phyloP scores from a whole-genome alignment of 2,329 filamentous ascomycete genomes.

The Apiospora phragmitis region DNA sequence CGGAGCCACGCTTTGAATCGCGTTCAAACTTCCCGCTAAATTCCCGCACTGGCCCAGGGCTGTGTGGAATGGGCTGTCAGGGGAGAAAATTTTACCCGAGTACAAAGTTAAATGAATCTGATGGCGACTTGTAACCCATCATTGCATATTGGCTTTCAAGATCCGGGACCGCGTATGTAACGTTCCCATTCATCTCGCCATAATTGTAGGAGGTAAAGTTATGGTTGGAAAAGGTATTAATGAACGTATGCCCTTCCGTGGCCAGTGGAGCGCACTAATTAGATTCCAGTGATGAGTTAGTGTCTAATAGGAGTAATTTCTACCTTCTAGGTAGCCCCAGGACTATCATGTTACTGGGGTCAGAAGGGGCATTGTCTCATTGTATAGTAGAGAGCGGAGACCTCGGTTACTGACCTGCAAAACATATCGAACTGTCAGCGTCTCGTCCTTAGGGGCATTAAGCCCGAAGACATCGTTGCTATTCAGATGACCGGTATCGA shows the following conservation, averaged over 20 bases:
- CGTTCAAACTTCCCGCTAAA: not conserved
- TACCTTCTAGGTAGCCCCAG: too few species aligned
- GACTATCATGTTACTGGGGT: too few species aligned
- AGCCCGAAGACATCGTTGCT: constrained; percentile 19
- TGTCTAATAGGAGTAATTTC: too few species aligned
- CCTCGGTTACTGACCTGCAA: too few species aligned
- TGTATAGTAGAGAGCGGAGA: too few species aligned
- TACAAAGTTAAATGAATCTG: not conserved
- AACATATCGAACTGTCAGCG: constrained; percentile 14
- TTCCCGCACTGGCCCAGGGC: not conserved
- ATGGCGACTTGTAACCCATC: too few species aligned
- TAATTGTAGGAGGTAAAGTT: not conserved
- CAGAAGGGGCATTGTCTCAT: too few species aligned
- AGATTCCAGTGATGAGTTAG: too few species aligned
- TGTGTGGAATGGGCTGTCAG: too few species aligned
- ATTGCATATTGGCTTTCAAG: not conserved
- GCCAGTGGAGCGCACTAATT: not conserved
- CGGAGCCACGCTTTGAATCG: not conserved
- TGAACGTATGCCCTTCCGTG: not conserved
- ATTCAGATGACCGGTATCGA: constrained; percentile 19
- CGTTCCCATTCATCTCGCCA: not conserved
- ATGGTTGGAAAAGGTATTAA: not conserved
- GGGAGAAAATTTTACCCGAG: not conserved
- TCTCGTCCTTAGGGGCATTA: constrained; percentile 14
- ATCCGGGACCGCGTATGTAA: not conserved